phyloP scores from a whole-genome alignment of 352 stramenopile species.

The Globisporangium cylindrosporum region DNA sequence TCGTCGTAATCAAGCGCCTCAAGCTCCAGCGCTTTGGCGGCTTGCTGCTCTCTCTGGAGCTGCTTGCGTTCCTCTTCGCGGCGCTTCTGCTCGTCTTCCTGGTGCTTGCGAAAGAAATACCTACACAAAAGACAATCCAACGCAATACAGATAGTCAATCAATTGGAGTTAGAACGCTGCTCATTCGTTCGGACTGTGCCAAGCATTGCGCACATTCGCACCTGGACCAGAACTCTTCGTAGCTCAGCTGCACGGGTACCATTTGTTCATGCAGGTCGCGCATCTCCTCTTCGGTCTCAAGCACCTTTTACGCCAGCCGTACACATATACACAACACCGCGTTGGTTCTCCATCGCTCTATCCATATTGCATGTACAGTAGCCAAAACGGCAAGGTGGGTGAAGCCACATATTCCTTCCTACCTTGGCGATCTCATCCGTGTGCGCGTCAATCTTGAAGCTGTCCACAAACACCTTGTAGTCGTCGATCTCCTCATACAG shows the following conservation, averaged over 20 bases:
- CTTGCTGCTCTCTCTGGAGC: slow-evolving; percentile 29
- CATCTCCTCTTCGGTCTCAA: slow-evolving; percentile 56
- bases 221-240: slow-evolving; percentile 84
- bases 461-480: slow-evolving; percentile 60
- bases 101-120: slow-evolving; percentile 72
- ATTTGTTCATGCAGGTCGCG: slow-evolving; percentile 59
- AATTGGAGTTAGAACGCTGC: not conserved
- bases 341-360: not conserved
- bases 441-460: slow-evolving; percentile 63
- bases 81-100: slow-evolving; percentile 30
- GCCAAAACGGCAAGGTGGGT: not conserved
- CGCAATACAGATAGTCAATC: not conserved
- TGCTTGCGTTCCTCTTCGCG: slow-evolving; percentile 29
- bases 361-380: not conserved
- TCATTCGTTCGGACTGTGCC: not conserved
- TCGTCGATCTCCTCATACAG: slow-evolving; percentile 76
- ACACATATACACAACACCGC: not conserved
- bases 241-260: slow-evolving; percentile 70
- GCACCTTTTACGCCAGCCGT: slow-evolving; percentile 21
- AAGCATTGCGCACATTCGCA: slow-evolving; percentile 18
- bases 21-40: slow-evolving; percentile 17
- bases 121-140: slow-evolving; percentile 13
- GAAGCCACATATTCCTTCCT: not conserved
- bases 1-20: slow-evolving; percentile 36
- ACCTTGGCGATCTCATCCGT: slow-evolving; percentile 72